Evolutionary conservation across 2,329 filamentous ascomycete genomes (phyloP).

Genomic region (Trichoderma atrobrunneum): DNA sequence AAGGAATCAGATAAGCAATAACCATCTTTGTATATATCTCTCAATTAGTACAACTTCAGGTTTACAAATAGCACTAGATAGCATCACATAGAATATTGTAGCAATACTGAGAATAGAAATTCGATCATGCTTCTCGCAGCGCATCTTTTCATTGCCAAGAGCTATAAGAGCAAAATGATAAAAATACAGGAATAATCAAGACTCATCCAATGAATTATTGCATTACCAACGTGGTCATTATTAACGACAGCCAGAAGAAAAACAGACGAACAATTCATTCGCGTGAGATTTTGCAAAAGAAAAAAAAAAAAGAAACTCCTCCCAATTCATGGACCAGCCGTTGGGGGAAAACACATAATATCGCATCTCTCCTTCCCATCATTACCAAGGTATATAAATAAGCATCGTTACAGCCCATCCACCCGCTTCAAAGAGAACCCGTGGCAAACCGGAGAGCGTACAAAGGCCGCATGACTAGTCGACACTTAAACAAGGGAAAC

Average conservation of each 20-base stretch:
- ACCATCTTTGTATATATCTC: neutral
- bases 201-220: neutral
- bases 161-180: neutral
- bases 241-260: neutral
- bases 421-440: constrained; percentile 21
- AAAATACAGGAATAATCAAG: neutral
- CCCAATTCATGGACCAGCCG: constrained; percentile 19
- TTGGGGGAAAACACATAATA: constrained; percentile 16
- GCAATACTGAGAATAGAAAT: neutral
- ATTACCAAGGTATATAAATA: constrained; percentile 26
- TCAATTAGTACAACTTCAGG: neutral
- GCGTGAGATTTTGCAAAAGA: constrained; percentile 11
- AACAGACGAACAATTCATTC: constrained; percentile 24
- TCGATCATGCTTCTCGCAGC: neutral
- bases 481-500: constrained; percentile 33
- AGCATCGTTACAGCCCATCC: constrained; percentile 22
- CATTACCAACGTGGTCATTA: constrained; percentile 17
- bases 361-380: constrained; percentile 19
- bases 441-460: constrained; percentile 25
- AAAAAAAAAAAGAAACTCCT: neutral
- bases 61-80: neutral
- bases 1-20: neutral
- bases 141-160: neutral
- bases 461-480: constrained; percentile 23
- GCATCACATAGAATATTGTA: neutral